Percentiles rank a stretch among this genome's conserved stretches.
Conservation (phyloP, 768 basidiomycete species). For the Daedalea quercina region DNA sequence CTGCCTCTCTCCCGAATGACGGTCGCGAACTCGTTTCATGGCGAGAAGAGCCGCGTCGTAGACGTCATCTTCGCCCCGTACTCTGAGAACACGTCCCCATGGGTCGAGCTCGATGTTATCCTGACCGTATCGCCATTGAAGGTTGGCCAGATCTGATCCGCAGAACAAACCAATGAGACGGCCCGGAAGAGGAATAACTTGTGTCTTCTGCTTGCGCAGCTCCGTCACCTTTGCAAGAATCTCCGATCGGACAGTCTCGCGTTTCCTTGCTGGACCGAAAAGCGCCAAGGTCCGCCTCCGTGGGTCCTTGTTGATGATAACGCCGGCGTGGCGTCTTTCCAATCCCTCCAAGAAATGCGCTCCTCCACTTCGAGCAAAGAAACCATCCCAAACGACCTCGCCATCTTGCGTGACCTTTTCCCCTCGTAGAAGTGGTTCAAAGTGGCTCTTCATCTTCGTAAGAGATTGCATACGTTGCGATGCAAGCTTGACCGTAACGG, state of each 20-base stretch:
- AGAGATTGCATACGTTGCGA: slow-evolving; percentile 45
- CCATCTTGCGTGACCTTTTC: slow-evolving; percentile 48
- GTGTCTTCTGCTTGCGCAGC: slow-evolving; percentile 36
- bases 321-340: slow-evolving; percentile 28
- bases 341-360: slow-evolving; percentile 37
- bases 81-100: slow-evolving; percentile 31
- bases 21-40: slow-evolving; percentile 24
- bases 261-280: slow-evolving; percentile 41
- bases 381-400: slow-evolving; percentile 58
- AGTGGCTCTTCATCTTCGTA: slow-evolving; percentile 47
- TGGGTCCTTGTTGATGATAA: slow-evolving; percentile 38
- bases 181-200: slow-evolving; percentile 40
- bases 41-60: slow-evolving; percentile 38
- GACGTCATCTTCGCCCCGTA: slow-evolving; percentile 50
- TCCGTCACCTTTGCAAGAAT: slow-evolving; percentile 43
- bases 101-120: slow-evolving; percentile 53
- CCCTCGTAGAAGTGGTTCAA: slow-evolving; percentile 58
- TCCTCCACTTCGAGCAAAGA: slow-evolving; percentile 42
- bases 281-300: slow-evolving; percentile 42
- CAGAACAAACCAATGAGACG: slow-evolving; percentile 40
- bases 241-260: slow-evolving; percentile 32
- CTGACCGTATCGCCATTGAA: slow-evolving; percentile 45
- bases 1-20: slow-evolving; percentile 16
- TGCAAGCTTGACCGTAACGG: slow-evolving; percentile 39
- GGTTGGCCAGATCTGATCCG: slow-evolving; percentile 34